Evolutionary conservation across 306 rosid species (phyloP).

Genomic region (Datisca glomerata): DNA sequence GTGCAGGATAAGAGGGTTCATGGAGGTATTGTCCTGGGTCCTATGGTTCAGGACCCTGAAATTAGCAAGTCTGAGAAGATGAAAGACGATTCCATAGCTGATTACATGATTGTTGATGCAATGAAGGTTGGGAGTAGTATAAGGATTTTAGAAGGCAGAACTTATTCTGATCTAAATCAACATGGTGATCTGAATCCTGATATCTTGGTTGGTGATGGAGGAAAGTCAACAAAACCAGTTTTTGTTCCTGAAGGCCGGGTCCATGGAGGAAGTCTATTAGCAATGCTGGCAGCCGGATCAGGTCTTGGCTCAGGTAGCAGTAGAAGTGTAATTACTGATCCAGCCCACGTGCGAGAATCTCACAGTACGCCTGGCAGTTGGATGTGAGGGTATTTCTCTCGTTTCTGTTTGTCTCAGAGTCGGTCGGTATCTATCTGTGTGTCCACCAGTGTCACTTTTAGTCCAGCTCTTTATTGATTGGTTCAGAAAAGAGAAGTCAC

Average conservation of each 20-base stretch:
- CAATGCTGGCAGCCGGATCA: slow-evolving; percentile 41
- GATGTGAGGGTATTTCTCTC: slow-evolving; percentile 26
- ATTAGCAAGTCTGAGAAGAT: slow-evolving; percentile 28
- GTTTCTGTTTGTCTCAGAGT: neutral
- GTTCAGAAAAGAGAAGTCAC: slow-evolving; percentile 24
- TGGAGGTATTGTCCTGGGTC: slow-evolving; percentile 67
- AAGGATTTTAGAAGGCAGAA: slow-evolving; percentile 1
- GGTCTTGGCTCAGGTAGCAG: slow-evolving; percentile 27
- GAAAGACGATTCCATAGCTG: slow-evolving; percentile 21
- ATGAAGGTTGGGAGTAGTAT: slow-evolving; percentile 10
- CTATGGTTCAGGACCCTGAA: slow-evolving; percentile 38
- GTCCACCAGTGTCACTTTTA: slow-evolving; percentile 1
- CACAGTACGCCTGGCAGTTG: slow-evolving; percentile 32
- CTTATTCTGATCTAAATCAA: slow-evolving; percentile 17
- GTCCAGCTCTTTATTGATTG: slow-evolving; percentile 11
- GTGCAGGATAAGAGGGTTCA: slow-evolving; percentile 92
- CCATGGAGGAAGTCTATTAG: slow-evolving; percentile 86
- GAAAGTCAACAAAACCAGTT: slow-evolving; percentile 20
- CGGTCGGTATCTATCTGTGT: slow-evolving; percentile 11
- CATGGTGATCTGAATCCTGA: slow-evolving; percentile 5
- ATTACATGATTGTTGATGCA: slow-evolving; percentile 36
- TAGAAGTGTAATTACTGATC: slow-evolving; percentile 14
- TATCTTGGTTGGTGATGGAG: slow-evolving; percentile 14
- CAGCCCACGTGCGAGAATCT: slow-evolving; percentile 32
- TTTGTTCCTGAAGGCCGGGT: slow-evolving; percentile 77